These are phyloP conservation scores for Schizochytrium sp. DNA, from an alignment of 108 stramenopile genomes.

Conservation along the genomic window DNA sequence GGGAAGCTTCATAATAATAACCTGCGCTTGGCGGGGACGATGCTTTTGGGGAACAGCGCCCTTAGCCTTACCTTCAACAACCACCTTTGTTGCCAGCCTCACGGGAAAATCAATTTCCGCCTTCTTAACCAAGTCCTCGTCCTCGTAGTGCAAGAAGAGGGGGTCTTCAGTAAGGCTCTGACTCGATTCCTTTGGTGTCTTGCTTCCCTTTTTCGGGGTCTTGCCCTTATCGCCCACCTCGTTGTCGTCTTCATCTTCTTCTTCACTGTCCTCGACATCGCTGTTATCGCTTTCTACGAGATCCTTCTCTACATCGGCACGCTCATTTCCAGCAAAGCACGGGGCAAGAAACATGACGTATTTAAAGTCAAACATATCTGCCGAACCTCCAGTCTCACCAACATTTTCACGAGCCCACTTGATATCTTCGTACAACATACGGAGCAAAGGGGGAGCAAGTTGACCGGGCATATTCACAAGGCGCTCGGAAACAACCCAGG, in stretches of 20 bases:
- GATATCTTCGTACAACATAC: slow-evolving; percentile 47
- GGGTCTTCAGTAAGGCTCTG: not conserved
- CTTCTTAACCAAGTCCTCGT: not conserved
- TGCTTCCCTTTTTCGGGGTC: not conserved
- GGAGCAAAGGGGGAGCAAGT: slow-evolving; percentile 46
- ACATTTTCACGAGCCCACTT: slow-evolving; percentile 57
- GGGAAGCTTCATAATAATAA: not conserved
- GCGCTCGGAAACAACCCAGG: slow-evolving; percentile 59
- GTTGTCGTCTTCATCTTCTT: not conserved
- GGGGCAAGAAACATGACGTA: slow-evolving; percentile 27
- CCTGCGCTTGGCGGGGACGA: slow-evolving; percentile 13
- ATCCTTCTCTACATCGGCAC: not conserved
- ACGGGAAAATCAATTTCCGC: slow-evolving; percentile 2
- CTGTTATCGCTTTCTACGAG: not conserved
- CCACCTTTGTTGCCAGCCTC: not conserved
- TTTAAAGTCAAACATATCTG: slow-evolving; percentile 42
- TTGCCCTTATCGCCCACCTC: not conserved
- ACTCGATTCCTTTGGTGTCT: not conserved
- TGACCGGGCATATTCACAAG: slow-evolving; percentile 62
- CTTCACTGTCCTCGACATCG: not conserved
- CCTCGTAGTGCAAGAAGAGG: slow-evolving; percentile 9
- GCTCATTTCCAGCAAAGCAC: not conserved
- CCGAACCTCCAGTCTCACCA: slow-evolving; percentile 17
- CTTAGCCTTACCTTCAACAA: slow-evolving; percentile 38
- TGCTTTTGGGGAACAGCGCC: slow-evolving; percentile 45